Percentiles rank a stretch among this genome's conserved stretches.
These are phyloP conservation scores for Tremella fuciformis DNA, from an alignment of 768 basidiomycete species.

Conservation along the genomic window DNA sequence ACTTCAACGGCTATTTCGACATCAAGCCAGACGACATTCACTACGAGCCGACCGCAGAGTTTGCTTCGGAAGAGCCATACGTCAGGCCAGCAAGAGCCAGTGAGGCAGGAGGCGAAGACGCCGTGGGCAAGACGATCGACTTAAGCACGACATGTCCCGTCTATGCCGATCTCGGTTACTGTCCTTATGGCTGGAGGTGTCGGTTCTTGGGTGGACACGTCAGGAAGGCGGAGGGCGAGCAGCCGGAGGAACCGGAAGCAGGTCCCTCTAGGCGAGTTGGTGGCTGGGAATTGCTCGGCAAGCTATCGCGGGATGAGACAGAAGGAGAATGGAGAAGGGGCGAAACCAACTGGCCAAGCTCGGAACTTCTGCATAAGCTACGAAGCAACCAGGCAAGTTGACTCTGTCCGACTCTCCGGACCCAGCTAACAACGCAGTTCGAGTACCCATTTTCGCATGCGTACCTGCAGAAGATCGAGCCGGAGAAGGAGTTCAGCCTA, in stretches of 20 bases:
- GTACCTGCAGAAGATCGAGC: conserved; percentile 38
- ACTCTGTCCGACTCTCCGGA: neutral
- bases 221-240: conserved; percentile 54
- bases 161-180: conserved; percentile 67
- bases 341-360: conserved; percentile 70
- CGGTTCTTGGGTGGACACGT: conserved; percentile 82
- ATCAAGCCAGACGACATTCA: conserved; percentile 71
- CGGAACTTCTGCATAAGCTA: conserved; percentile 62
- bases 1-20: conserved; percentile 69
- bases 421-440: conserved; percentile 19
- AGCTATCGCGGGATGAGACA: conserved; percentile 56
- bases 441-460: conserved; percentile 30
- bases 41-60: conserved; percentile 57
- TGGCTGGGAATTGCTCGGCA: conserved; percentile 32
- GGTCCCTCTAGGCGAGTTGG: conserved; percentile 15
- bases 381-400: conserved; percentile 65
- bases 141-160: conserved; percentile 61
- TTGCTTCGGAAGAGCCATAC: conserved; percentile 60
- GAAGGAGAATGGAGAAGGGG: conserved; percentile 53
- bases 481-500: conserved; percentile 35
- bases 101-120: conserved; percentile 25
- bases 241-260: conserved; percentile 56
- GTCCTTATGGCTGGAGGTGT: conserved; percentile 83
- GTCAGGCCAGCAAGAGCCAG: conserved; percentile 38
- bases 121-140: conserved; percentile 29